phyloP scores from a whole-genome alignment of 805 yeast genomes.

The Ogataea trehalophila region DNA sequence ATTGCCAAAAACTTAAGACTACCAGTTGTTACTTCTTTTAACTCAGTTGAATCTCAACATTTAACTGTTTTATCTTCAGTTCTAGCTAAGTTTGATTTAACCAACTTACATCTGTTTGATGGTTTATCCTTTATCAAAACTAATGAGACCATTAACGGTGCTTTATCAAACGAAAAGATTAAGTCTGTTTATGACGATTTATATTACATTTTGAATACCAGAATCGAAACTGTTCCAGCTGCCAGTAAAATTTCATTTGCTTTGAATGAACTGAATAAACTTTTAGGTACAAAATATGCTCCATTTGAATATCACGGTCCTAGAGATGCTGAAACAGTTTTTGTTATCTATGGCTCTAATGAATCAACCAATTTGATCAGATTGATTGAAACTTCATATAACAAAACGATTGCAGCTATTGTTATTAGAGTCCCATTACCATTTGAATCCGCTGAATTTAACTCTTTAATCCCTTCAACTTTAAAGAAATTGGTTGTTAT shows the following conservation, averaged over 20 bases:
- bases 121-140: slow-evolving; percentile 63
- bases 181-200: slow-evolving; percentile 36
- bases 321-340: slow-evolving; percentile 60
- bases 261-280: slow-evolving; percentile 45
- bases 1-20: slow-evolving; percentile 59
- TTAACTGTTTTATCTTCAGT: slow-evolving; percentile 60
- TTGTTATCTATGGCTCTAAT: slow-evolving; percentile 73
- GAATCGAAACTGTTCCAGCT: slow-evolving; percentile 21
- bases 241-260: slow-evolving; percentile 39
- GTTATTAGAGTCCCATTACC: slow-evolving; percentile 78
- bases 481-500: slow-evolving; percentile 61
- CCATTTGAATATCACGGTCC: slow-evolving; percentile 72
- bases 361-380: slow-evolving; percentile 53
- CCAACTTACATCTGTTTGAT: slow-evolving; percentile 73
- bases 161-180: slow-evolving; percentile 39
- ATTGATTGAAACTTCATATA: slow-evolving; percentile 32
- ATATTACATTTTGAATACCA: slow-evolving; percentile 24
- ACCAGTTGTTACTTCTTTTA: slow-evolving; percentile 66
- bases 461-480: slow-evolving; percentile 51
- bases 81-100: slow-evolving; percentile 55
- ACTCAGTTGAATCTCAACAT: slow-evolving; percentile 60
- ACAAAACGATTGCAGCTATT: slow-evolving; percentile 54
- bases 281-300: slow-evolving; percentile 48
- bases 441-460: slow-evolving; percentile 60
- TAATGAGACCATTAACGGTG: slow-evolving; percentile 41